These are phyloP conservation scores for Monosporozyma solicola DNA, from an alignment of 805 yeast species.

Conservation along the genomic window DNA sequence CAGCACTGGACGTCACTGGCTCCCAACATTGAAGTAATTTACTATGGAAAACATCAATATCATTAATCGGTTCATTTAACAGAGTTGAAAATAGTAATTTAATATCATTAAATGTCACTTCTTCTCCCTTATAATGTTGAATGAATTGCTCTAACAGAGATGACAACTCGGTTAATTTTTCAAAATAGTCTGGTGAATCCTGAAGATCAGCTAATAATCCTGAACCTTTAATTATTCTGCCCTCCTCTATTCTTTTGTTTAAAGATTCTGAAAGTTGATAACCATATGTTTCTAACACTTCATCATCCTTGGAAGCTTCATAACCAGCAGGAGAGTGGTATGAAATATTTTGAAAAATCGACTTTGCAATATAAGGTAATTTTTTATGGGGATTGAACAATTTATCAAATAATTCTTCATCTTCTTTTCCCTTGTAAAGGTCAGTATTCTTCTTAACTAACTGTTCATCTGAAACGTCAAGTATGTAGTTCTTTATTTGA, in stretches of 20 bases:
- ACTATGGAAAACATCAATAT: slow-evolving; percentile 18
- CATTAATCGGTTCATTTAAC: slow-evolving; percentile 12
- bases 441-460: no score
- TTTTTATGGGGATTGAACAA: neutral
- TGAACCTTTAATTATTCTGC: neutral
- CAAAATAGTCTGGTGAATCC: slow-evolving; percentile 7
- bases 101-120: slow-evolving; percentile 15
- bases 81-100: slow-evolving; percentile 8
- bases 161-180: slow-evolving; percentile 18
- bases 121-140: slow-evolving; percentile 16
- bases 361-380: neutral
- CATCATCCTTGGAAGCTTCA: slow-evolving; percentile 6
- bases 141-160: slow-evolving; percentile 23
- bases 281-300: slow-evolving; percentile 21
- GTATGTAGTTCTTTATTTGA: neutral
- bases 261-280: slow-evolving; percentile 19
- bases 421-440: neutral
- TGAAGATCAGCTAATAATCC: slow-evolving; percentile 11
- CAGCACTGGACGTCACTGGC: slow-evolving; percentile 12
- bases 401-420: neutral
- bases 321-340: neutral
- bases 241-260: slow-evolving; percentile 11
- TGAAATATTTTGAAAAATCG: neutral
- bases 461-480: neutral
- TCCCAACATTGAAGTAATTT: slow-evolving; percentile 27